A percentile compares a stretch with the other conserved stretches of the same genome.
These are phyloP conservation scores for Gloeopeniophorella convolvens DNA, from an alignment of 768 basidiomycete genomes.

Conservation along the genomic window DNA sequence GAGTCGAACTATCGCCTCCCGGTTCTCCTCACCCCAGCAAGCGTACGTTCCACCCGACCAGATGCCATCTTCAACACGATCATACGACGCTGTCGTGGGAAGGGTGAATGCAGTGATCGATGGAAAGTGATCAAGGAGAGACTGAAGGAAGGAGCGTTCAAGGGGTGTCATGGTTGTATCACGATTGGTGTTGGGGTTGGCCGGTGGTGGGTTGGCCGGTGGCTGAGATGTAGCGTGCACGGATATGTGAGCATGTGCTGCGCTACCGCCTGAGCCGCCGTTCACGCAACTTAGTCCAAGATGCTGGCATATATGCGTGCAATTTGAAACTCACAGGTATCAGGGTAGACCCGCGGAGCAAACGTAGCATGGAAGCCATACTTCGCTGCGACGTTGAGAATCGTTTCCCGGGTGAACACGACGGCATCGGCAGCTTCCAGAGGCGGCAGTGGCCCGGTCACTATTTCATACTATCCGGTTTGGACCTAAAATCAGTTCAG, in stretches of 20 bases:
- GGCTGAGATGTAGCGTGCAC: constrained; percentile 36
- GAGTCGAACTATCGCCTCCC: constrained; percentile 58
- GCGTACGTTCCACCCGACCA: constrained; percentile 71
- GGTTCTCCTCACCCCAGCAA: constrained; percentile 63
- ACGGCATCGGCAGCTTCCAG: constrained; percentile 63
- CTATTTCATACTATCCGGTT: constrained; percentile 54
- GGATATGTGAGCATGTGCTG: constrained; percentile 61
- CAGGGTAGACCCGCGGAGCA: constrained; percentile 45
- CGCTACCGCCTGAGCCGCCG: constrained; percentile 44
- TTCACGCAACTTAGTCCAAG: neutral
- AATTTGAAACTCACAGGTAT: constrained; percentile 30
- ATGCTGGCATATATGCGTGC: neutral
- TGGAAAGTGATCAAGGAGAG: constrained; percentile 51
- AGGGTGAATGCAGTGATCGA: constrained; percentile 51
- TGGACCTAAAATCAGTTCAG: neutral
- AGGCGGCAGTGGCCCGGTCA: constrained; percentile 61
- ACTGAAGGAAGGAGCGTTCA: constrained; percentile 58
- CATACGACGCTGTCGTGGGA: constrained; percentile 56
- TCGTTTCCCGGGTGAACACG: constrained; percentile 60
- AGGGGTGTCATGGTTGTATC: constrained; percentile 31
- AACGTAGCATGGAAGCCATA: constrained; percentile 61
- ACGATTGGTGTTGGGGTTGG: constrained; percentile 15
- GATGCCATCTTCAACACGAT: constrained; percentile 55
- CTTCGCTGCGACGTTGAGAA: constrained; percentile 56
- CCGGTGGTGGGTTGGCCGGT: constrained; percentile 7